Evolutionary conservation across 345 rosid species (phyloP).

Genomic region (Salix viminalis): DNA sequence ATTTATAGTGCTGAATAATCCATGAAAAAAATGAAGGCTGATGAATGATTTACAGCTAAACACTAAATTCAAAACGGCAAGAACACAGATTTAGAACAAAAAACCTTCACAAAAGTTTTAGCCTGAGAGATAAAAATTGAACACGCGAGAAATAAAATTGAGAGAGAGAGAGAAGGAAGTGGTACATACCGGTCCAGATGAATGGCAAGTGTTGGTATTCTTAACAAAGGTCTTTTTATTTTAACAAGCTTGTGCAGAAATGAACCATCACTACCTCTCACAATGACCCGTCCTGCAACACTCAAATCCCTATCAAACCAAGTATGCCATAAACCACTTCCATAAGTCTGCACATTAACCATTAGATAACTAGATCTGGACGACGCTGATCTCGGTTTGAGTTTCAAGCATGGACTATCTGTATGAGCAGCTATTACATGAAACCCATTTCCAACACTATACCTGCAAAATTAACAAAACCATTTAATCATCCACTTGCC

Average conservation of each 20-base stretch:
- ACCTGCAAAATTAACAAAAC: conserved; percentile 47
- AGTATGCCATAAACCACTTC: conserved; percentile 96
- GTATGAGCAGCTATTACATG: conserved; percentile 92
- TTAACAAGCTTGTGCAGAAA: conserved; percentile 77
- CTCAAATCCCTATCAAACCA: conserved; percentile 97
- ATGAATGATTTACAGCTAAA: background rate
- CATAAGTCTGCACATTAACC: conserved; percentile 95
- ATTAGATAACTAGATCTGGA: conserved; percentile 76
- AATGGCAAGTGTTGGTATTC: conserved; percentile 85
- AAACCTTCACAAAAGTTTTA: background rate
- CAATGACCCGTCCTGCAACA: conserved; percentile 87
- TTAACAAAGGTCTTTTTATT: conserved; percentile 72
- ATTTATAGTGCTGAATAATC: conserved; percentile 71
- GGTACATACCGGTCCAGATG: conserved; percentile 73
- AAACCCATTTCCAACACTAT: conserved; percentile 71
- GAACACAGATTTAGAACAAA: background rate
- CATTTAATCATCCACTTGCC: background rate
- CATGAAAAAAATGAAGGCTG: conserved; percentile 8
- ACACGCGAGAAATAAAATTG: background rate
- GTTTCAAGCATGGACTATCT: conserved; percentile 90
- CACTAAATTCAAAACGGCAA: background rate
- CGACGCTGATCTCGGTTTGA: conserved; percentile 88
- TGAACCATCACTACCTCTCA: conserved; percentile 62
- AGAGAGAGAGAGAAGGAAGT: conserved; percentile 4
- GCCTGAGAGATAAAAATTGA: too few species aligned